Evolutionary conservation across 2,329 filamentous ascomycete species (phyloP).

Genomic region (Pseudopithomyces chartarum): DNA sequence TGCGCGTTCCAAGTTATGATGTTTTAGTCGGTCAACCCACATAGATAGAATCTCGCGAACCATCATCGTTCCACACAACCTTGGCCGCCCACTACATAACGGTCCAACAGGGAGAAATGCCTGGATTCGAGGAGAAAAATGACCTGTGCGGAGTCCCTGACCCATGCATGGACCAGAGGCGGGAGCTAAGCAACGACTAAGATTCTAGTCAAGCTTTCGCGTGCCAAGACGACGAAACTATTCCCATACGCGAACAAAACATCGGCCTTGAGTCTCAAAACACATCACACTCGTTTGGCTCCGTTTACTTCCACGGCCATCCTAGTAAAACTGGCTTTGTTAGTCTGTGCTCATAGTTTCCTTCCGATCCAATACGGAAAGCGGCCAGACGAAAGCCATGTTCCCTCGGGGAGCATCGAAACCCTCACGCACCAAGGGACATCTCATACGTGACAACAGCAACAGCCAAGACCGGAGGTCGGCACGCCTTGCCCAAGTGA

Average conservation of each 20-base stretch:
- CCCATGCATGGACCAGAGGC: neutral
- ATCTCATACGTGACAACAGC: constrained; percentile 16
- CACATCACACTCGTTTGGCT: constrained; percentile 16
- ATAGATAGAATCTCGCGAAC: too few species aligned
- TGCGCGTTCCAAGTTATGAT: too few species aligned
- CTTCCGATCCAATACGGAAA: neutral
- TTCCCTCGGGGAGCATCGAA: constrained; percentile 18
- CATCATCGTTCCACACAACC: too few species aligned
- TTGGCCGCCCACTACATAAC: neutral
- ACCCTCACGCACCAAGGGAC: constrained; percentile 21
- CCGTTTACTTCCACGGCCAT: constrained; percentile 11
- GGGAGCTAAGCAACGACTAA: constrained; percentile 21
- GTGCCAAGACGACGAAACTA: constrained; percentile 40
- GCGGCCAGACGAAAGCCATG: neutral
- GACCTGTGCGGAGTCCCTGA: neutral
- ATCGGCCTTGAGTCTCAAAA: constrained; percentile 31
- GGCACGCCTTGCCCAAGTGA: constrained; percentile 7
- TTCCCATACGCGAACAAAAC: constrained; percentile 41
- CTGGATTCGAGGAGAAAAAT: neutral
- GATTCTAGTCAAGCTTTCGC: constrained; percentile 25
- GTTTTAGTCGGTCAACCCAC: too few species aligned
- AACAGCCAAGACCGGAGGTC: constrained; percentile 24
- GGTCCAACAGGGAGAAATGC: neutral
- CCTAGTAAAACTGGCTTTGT: constrained; percentile 15
- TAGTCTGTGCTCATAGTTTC: constrained; percentile 15